Conservation (phyloP, 2,329 filamentous ascomycete species). For the Fonsecaea nubica region DNA sequence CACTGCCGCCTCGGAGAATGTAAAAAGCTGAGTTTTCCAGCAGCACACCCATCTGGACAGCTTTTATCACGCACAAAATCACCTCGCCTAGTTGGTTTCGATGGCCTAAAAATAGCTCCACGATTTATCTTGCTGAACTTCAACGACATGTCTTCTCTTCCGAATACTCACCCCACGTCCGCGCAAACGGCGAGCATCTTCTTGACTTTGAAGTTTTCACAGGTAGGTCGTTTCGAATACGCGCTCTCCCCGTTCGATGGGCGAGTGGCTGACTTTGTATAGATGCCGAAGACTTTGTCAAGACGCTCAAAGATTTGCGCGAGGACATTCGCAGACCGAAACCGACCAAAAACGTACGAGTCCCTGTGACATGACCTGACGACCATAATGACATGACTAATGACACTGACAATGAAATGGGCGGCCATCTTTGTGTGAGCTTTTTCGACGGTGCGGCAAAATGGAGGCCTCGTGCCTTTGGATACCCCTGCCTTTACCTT, state of each 20-base stretch:
- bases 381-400: constrained; percentile 25
- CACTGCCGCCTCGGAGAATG: neutral
- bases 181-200: constrained; percentile 47
- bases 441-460: constrained; percentile 1
- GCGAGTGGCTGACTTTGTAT: constrained; percentile 8
- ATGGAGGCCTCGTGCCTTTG: constrained; percentile 20
- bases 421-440: constrained; percentile 13
- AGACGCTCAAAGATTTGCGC: constrained; percentile 44
- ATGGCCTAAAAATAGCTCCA: constrained; percentile 42
- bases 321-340: constrained; percentile 31
- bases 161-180: constrained; percentile 55
- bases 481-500: constrained; percentile 28
- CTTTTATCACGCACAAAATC: constrained; percentile 60
- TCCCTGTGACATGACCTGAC: constrained; percentile 24
- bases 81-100: constrained; percentile 57
- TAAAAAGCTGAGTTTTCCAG: constrained; percentile 21
- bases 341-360: constrained; percentile 16
- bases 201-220: constrained; percentile 47
- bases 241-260: neutral
- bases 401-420: constrained; percentile 23
- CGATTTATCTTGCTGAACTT: constrained; percentile 58
- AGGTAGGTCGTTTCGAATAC: constrained; percentile 42
- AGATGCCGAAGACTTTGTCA: constrained; percentile 51
- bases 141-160: constrained; percentile 61
- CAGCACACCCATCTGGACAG: constrained; percentile 68